These are phyloP conservation scores for Talaromyces adpressus DNA, from an alignment of 495 filamentous ascomycete genomes.

Conservation along the genomic window DNA sequence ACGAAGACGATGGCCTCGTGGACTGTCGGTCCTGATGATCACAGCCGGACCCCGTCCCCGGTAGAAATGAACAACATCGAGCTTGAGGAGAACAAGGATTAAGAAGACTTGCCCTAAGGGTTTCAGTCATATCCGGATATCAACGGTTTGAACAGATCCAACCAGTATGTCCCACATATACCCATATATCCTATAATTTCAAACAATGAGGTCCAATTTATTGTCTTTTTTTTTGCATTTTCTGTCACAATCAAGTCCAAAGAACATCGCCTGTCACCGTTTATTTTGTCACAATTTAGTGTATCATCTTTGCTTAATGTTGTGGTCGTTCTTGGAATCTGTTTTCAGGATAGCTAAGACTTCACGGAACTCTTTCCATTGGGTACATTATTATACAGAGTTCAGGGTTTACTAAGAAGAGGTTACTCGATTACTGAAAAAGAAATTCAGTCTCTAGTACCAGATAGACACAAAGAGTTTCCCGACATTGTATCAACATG, in stretches of 20 bases:
- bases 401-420: not conserved
- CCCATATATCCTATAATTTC: not conserved
- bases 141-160: not conserved
- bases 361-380: not conserved
- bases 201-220: not conserved
- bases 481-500: not conserved
- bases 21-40: constrained; percentile 4
- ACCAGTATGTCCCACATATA: not conserved
- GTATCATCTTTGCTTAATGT: not conserved
- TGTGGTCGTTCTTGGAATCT: not conserved
- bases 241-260: not conserved
- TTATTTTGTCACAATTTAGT: not conserved
- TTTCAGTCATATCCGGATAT: not conserved
- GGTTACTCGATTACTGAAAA: not conserved
- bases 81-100: not conserved
- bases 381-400: not conserved
- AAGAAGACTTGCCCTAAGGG: not conserved
- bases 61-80: constrained; percentile 1
- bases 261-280: not conserved
- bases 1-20: constrained; percentile 6
- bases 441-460: not conserved
- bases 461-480: not conserved
- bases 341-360: not conserved
- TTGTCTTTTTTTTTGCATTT: not conserved
- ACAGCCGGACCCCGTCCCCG: not conserved